Evolutionary conservation across 148 eudicot species (phyloP), one percentile per base, ranked within the genome.

Genomic region (Selenicereus undatus): DNA sequence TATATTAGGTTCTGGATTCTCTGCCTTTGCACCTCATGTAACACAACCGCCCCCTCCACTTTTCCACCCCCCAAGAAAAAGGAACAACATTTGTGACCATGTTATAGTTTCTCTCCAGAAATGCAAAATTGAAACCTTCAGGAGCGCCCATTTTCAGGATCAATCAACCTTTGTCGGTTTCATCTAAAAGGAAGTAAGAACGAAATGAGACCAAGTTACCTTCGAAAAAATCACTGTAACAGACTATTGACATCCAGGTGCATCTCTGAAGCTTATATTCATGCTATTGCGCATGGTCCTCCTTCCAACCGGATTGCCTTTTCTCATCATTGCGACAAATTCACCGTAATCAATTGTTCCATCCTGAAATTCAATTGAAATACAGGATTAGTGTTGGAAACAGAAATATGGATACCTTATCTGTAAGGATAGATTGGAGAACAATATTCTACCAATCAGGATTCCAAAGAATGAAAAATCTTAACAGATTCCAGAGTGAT

Each of bases 311-410:
- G 93, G 93, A 85, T 92, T 93, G 70, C 98, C 99, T 79, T 95
- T 93, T 84, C 89, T 89, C 98, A 93, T 96, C 99, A 96, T 96
- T 51, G 98, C 94, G 71, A 96, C 98, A 84, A 96, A 96, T 87
- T 96, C 99, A 79, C 92, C 91, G 78, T 96, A 93, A 83, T 96
- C 99, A 26, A 96, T 96, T 74, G 81, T 87, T 62, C 99, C 99
- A 80, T 96, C 98, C 99, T 96, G 88, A 30, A 83, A 84, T 54
- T 9, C 9, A 81, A 51, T 71, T 36, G 13, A 66, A 60, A 72
- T 9, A 66, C 51, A 75, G 27, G 51, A 81, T 21, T 27, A 75
- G 79, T 11, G 3, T 30, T 10, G 71, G 18, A 66, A 27, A 56
- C 65, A 29, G 16, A 39, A 51, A 20, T 26, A 26, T 62, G 35